A percentile compares a stretch with the other conserved stretches of the same genome.
These are phyloP conservation scores for Syzygium aqueum DNA, from an alignment of 345 rosid species.

Conservation along the genomic window DNA sequence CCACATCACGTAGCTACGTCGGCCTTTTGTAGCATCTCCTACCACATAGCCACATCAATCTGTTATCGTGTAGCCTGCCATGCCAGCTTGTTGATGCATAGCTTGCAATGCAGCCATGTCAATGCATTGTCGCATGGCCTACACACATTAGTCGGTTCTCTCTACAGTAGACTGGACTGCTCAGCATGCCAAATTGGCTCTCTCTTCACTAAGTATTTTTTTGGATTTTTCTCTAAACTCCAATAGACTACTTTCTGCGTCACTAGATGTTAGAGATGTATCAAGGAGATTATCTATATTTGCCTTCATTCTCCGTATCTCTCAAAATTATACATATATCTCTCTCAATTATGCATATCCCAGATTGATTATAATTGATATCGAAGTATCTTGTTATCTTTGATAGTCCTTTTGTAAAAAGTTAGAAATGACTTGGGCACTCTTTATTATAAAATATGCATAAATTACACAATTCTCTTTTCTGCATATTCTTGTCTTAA, in stretches of 20 bases:
- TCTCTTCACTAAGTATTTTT: not conserved
- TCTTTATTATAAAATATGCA: not conserved
- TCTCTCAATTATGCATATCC: not conserved
- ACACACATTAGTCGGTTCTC: not conserved
- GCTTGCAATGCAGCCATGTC: not conserved
- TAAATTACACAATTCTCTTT: not conserved
- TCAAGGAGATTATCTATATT: not conserved
- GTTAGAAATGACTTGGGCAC: not conserved
- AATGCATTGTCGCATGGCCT: not conserved
- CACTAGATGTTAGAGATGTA: not conserved
- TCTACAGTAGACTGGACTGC: not conserved
- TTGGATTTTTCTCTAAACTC: not conserved
- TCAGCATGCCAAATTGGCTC: not conserved
- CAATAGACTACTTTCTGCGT: not conserved
- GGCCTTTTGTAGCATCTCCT: not conserved
- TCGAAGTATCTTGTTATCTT: not conserved
- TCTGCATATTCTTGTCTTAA: not conserved
- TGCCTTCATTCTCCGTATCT: not conserved
- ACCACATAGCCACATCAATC: not conserved
- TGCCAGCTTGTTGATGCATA: not conserved
- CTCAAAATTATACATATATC: not conserved
- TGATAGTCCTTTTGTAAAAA: not conserved
- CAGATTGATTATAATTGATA: not conserved
- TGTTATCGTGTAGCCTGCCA: not conserved
- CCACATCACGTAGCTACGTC: not conserved